Evolutionary conservation across 805 yeast species (phyloP).

Genomic region (Spathaspora hagerdaliae): DNA sequence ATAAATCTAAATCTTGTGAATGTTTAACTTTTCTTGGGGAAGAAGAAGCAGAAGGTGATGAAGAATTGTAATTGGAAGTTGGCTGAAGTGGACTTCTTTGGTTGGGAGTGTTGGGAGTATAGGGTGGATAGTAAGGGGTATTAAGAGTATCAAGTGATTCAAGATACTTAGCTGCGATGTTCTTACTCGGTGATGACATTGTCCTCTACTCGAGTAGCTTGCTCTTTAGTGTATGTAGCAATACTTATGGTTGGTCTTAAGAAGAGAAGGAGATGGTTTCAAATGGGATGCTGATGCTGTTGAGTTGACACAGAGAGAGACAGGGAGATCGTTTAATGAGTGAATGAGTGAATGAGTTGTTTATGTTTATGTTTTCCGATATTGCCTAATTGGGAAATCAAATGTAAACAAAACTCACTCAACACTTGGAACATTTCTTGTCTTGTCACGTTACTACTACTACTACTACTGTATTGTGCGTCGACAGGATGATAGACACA

Average conservation of each 20-base stretch:
- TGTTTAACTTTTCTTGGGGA: slow-evolving; percentile 9
- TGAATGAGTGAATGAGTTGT: no score
- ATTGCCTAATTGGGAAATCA: slow-evolving; percentile 4
- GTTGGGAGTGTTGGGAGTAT: slow-evolving; percentile 14
- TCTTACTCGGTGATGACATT: slow-evolving; percentile 19
- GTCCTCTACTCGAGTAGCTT: no score
- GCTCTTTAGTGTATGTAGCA: no score
- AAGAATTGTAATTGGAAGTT: slow-evolving; percentile 19
- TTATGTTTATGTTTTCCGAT: neutral
- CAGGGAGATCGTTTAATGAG: neutral
- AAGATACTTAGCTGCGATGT: slow-evolving; percentile 33
- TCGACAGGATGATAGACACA: no score
- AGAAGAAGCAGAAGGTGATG: slow-evolving; percentile 1
- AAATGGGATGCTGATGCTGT: no score
- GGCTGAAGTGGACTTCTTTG: slow-evolving; percentile 28
- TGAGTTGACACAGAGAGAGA: no score
- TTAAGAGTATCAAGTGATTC: slow-evolving; percentile 26
- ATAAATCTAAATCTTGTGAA: slow-evolving; percentile 30
- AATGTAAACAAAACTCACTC: slow-evolving; percentile 3
- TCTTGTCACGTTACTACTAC: no score
- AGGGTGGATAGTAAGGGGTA: slow-evolving; percentile 13
- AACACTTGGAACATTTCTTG: no score
- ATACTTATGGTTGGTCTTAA: neutral
- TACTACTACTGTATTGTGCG: no score
- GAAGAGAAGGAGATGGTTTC: neutral